A percentile compares a stretch with the other conserved stretches of the same genome.
Evolutionary conservation across 2,329 filamentous ascomycete species (phyloP).

Genomic region (Fusarium vanettenii): DNA sequence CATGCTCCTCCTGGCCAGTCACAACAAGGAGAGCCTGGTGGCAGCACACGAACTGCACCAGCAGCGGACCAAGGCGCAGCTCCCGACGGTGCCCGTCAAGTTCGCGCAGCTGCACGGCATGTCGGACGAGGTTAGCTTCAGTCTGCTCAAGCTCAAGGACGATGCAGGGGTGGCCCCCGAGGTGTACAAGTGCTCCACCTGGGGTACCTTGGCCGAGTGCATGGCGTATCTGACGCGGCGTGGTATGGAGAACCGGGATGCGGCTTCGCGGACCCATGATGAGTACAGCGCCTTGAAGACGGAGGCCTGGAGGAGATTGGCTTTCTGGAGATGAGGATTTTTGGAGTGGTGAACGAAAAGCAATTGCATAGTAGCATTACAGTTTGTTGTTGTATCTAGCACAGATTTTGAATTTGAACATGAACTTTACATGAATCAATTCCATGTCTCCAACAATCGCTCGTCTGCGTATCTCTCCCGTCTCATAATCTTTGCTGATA

Average conservation of each 20-base stretch:
- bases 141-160: slow-evolving; percentile 55
- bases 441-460: not conserved
- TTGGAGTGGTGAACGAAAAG: not conserved
- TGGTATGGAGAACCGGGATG: slow-evolving; percentile 54
- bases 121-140: slow-evolving; percentile 67
- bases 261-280: slow-evolving; percentile 46
- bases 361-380: not conserved
- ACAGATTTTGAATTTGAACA: not conserved
- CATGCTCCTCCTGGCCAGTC: slow-evolving; percentile 64
- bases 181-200: slow-evolving; percentile 55
- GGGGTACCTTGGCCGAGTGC: slow-evolving; percentile 54
- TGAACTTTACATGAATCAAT: not conserved
- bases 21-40: slow-evolving; percentile 58
- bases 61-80: slow-evolving; percentile 49
- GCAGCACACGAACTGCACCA: slow-evolving; percentile 59
- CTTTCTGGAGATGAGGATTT: slow-evolving; percentile 22
- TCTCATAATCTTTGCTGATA: not conserved
- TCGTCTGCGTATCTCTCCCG: not conserved
- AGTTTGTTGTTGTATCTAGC: not conserved
- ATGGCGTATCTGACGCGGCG: slow-evolving; percentile 52
- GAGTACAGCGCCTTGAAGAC: slow-evolving; percentile 46
- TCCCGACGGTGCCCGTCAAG: slow-evolving; percentile 51
- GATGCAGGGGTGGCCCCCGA: slow-evolving; percentile 39
- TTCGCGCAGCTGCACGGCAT: slow-evolving; percentile 69
- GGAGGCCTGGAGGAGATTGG: slow-evolving; percentile 48